These are phyloP conservation scores for Bothriochloa decipiens DNA, from an alignment of 176 grass and related monocot species.

Conservation along the genomic window DNA sequence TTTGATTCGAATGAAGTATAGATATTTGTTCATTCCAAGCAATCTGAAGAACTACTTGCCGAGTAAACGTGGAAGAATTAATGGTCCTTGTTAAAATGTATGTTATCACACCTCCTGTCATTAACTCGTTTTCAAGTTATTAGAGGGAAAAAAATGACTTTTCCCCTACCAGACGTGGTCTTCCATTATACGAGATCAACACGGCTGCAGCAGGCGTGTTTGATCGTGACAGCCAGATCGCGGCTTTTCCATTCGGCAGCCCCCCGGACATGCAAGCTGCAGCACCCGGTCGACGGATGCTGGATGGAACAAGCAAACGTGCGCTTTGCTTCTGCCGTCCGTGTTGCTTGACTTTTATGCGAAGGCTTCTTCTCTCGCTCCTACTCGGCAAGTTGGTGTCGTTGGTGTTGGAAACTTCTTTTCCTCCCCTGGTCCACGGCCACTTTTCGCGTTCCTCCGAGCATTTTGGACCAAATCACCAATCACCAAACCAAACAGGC, in stretches of 20 bases:
- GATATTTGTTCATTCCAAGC: no score
- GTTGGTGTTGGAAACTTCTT: not conserved
- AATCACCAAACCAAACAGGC: no score
- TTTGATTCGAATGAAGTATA: no score
- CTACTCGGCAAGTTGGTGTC: not conserved
- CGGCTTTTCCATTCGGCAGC: not conserved
- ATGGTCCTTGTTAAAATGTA: no score
- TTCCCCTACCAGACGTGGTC: not conserved
- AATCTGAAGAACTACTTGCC: no score
- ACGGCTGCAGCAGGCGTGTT: no score
- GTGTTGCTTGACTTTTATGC: slow-evolving; percentile 46
- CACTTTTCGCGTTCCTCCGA: not conserved
- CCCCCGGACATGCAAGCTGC: not conserved
- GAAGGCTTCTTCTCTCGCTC: not conserved
- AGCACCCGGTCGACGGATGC: not conserved
- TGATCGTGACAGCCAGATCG: not conserved
- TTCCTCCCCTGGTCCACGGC: not conserved
- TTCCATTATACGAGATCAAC: not conserved
- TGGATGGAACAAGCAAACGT: slow-evolving; percentile 22
- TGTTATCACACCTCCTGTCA: no score
- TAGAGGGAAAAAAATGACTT: not conserved
- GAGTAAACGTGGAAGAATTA: no score
- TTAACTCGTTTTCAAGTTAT: not conserved
- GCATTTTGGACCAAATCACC: not conserved
- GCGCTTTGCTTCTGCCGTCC: slow-evolving; percentile 29